Evolutionary conservation across 192 early-diverging fungal species (phyloP), one percentile per base, ranked within the genome.

Genomic region (Umbelopsis sp.): DNA sequence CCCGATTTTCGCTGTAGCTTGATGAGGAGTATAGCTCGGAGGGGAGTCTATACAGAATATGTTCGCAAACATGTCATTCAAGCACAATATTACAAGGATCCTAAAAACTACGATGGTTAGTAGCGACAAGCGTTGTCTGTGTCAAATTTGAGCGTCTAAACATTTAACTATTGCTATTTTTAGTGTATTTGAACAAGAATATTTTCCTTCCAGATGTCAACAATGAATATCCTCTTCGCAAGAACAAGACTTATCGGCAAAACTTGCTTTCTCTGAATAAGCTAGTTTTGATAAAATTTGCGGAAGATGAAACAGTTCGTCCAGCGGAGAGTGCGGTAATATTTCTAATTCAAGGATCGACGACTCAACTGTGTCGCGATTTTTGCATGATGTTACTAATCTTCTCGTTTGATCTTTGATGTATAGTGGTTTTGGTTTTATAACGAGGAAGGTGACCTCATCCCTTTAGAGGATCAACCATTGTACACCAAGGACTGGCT

Each of bases 51-150:
- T 82, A 84, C 90, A 38, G 81, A 84, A 45, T 97, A 94, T 83
- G 86, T 97, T 22, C 91, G 94, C 17, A 80, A 89, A 69, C 88
- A 91, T 71, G 80, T 96, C 5, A 82, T 99, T 10, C 97, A 95
- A 83, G 97, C 96, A 4, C 97, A 99, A 83, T 99, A 98, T 69
- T 99, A 87, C 74, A 95, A 95, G 70, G 90, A 89, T 49, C 68
- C 69, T 29, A 45, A 65, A 11, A 70, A 81, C 32, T 25, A 69
- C 5, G 43, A 68, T 16, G 62, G 71, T 71, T 31, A 59, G 50
- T 74, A 7, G 17, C 7, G 16, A n/a, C 4, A 72, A 21, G 43
- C 16, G 17, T 62, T 3, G 31, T 34, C 10, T 4, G 4, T 20
- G 20, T 34, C 26, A 20, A 31, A 26, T 32, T 14, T 3, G 0